Base-by-base conservation (phyloP, 2,329 filamentous ascomycete genomes). In the Neonectria sp. region DNA sequence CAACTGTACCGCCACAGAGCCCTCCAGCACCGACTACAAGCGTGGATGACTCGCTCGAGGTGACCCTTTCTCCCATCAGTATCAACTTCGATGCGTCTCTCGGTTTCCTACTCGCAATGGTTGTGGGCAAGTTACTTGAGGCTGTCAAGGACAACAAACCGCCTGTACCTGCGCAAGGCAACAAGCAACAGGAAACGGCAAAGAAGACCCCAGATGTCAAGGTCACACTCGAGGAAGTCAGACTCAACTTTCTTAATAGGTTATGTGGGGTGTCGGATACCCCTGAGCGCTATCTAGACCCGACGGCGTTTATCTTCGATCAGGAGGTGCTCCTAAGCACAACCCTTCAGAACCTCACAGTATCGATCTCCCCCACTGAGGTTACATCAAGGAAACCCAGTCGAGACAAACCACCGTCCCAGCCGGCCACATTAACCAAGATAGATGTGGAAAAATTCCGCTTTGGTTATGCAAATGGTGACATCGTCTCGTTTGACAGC, bases 401-500 rank as follows among this genome's bases (percentile, higher is more conserved):
- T 4, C 70, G 69, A 64, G 55, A 65, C 13, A 60, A 59, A 24
- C n/a, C 71, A n/a, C 33, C 27, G 71, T 82, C 52, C 77, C 80
- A 72, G 17, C 55, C 68, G 21, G 76, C 72, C 40, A 69, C 73
- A 15, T 60, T 76, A 45, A 82, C 75, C 5, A 84, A 78, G 46
- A 72, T 90, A 12, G 81, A 85, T 49, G 73, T 91, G 2, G 83
- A 88, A 68, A 89, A 88, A 68, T 88, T 92, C 72, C 83, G 82
- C 0, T 89, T 92, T 71, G 90, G 90, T 1, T 92, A 92, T 74
- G 84, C 85, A 2, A 83, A 88, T 67, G 89, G 88, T 45, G 86
- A 90, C 62, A 91, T 92, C 40, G 68, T 92, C 40, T 91, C 88
- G 2, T 92, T 92, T 68, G 87, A 91, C 70, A 84, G 85, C 45